Evolutionary conservation across 2,329 filamentous ascomycete genomes (phyloP).

Genomic region (Aspergillus bombycis): DNA sequence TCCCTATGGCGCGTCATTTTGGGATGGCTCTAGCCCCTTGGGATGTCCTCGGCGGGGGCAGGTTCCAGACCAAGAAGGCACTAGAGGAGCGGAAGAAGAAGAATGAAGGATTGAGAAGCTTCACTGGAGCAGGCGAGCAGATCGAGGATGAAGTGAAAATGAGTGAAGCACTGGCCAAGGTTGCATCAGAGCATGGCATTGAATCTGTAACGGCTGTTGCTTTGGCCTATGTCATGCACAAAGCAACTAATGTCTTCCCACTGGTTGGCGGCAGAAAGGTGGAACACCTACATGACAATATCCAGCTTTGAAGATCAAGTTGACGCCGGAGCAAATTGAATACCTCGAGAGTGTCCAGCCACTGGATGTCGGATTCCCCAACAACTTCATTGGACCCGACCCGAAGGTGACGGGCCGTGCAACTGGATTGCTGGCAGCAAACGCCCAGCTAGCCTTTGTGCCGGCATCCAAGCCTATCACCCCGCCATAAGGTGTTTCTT

Average conservation of each 20-base stretch:
- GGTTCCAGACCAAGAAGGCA: conserved; percentile 54
- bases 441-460: conserved; percentile 25
- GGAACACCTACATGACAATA: conserved; percentile 60
- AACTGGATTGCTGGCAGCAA: conserved; percentile 8
- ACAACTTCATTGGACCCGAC: conserved; percentile 55
- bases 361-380: conserved; percentile 71
- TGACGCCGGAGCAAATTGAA: conserved; percentile 65
- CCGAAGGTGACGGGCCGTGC: conserved; percentile 26
- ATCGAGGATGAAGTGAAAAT: conserved; percentile 56
- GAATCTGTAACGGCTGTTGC: conserved; percentile 65
- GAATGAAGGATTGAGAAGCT: conserved; percentile 46
- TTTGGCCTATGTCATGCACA: conserved; percentile 74
- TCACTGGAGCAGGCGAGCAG: conserved; percentile 38
- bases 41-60: conserved; percentile 59
- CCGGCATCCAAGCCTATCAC: conserved; percentile 22
- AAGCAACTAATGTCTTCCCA: conserved; percentile 73
- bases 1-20: conserved; percentile 45
- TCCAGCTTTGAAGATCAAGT: conserved; percentile 37
- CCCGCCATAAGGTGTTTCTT: background rate
- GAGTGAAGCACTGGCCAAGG: conserved; percentile 61
- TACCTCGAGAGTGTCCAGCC: conserved; percentile 65
- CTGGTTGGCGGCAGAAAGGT: conserved; percentile 72
- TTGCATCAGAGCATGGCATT: conserved; percentile 61
- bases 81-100: conserved; percentile 47
- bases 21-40: conserved; percentile 59